These are phyloP conservation scores for Prunus yedoensis DNA, from an alignment of 331 rosid species.

Conservation along the genomic window DNA sequence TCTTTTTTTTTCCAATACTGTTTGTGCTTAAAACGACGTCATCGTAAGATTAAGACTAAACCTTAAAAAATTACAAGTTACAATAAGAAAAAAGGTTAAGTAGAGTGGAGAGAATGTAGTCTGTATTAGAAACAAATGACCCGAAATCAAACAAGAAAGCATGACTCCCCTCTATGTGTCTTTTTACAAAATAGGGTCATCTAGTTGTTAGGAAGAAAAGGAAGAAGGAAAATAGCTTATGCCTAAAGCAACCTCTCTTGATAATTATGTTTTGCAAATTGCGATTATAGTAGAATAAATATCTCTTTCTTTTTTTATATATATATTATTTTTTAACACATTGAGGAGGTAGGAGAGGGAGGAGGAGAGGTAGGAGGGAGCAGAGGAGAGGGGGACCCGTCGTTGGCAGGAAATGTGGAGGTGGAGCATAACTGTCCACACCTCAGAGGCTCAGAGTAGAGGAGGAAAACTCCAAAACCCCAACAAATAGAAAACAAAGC, in stretches of 20 bases:
- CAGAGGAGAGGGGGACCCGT: neutral
- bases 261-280: neutral
- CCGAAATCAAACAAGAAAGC: neutral
- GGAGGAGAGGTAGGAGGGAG: neutral
- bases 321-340: neutral
- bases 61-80: neutral
- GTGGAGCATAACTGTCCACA: conserved; percentile 55
- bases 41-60: no score
- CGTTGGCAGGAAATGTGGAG: conserved; percentile 43
- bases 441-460: conserved; percentile 15
- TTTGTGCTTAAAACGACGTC: neutral
- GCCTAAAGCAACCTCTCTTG: neutral
- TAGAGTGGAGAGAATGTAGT: neutral
- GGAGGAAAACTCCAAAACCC: conserved; percentile 42
- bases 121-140: neutral
- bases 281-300: neutral
- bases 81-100: neutral
- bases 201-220: neutral
- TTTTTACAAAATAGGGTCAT: neutral
- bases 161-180: neutral
- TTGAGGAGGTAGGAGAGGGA: neutral
- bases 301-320: neutral
- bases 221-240: neutral
- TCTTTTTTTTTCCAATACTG: neutral
- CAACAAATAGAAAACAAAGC: conserved; percentile 38